A percentile compares a stretch with the other conserved stretches of the same genome.
phyloP scores from a whole-genome alignment of 306 rosid species.

The Prunus padus region DNA sequence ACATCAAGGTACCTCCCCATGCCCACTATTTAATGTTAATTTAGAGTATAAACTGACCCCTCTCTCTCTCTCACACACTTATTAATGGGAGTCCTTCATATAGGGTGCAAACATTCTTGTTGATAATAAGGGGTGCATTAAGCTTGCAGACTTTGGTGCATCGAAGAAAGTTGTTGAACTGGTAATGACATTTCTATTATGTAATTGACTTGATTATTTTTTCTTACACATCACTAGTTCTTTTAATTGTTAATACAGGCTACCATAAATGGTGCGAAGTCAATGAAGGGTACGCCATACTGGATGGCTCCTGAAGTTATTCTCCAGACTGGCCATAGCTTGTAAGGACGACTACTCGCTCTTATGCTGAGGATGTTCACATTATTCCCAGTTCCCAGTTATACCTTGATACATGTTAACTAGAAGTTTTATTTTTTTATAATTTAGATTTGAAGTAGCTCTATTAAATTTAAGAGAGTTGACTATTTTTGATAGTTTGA shows the following conservation, averaged over 20 bases:
- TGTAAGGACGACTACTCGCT: slow-evolving; percentile 49
- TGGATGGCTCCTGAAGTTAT: slow-evolving; percentile 99
- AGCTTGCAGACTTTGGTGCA: slow-evolving; percentile 97
- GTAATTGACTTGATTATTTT: slow-evolving; percentile 8
- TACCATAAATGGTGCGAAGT: slow-evolving; percentile 82
- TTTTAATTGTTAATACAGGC: slow-evolving; percentile 54
- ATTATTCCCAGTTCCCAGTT: neutral
- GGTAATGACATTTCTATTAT: slow-evolving; percentile 42
- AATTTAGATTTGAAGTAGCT: neutral
- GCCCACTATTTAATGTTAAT: slow-evolving; percentile 10
- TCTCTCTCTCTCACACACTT: slow-evolving; percentile 4
- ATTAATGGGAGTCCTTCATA: slow-evolving; percentile 27
- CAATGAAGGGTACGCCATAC: slow-evolving; percentile 96
- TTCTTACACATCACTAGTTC: slow-evolving; percentile 16
- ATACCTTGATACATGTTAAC: slow-evolving; percentile 2
- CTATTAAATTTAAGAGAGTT: neutral
- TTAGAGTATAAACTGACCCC: neutral
- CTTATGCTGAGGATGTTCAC: neutral
- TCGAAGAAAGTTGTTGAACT: slow-evolving; percentile 94
- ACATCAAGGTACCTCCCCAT: slow-evolving; percentile 62
- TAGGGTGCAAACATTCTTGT: slow-evolving; percentile 98
- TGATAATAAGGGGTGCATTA: slow-evolving; percentile 92
- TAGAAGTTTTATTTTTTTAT: neutral
- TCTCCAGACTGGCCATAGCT: slow-evolving; percentile 92
- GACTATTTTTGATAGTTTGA: neutral